Evolutionary conservation across 2,329 filamentous ascomycete genomes (phyloP).

Genomic region (Alternaria sp.): DNA sequence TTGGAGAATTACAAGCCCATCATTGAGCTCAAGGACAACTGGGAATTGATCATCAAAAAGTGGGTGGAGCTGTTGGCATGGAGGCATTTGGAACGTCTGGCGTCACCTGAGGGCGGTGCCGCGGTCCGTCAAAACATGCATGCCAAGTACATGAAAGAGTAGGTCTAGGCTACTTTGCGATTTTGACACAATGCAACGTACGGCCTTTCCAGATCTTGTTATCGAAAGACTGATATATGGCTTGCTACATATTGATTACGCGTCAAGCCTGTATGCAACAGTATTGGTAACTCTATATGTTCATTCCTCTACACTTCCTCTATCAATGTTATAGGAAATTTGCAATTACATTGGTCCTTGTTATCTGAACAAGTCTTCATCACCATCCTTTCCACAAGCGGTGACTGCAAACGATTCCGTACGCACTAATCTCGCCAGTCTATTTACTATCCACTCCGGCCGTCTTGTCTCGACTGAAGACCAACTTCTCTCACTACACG

Average conservation of each 20-base stretch:
- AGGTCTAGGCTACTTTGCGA: background rate
- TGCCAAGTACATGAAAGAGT: background rate
- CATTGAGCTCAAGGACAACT: conserved; percentile 8
- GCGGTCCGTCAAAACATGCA: conserved; percentile 1
- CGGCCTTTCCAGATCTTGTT: background rate
- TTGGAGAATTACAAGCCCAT: conserved; percentile 3
- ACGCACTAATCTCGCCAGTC: too few relatives aligned
- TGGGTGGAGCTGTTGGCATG: conserved; percentile 20
- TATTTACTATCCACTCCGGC: too few relatives aligned
- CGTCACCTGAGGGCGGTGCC: conserved; percentile 6
- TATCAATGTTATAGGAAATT: background rate
- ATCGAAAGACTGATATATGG: background rate
- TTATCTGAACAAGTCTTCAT: background rate
- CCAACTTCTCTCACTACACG: too few relatives aligned
- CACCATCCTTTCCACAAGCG: background rate
- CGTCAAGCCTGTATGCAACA: background rate
- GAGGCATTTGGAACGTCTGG: conserved; percentile 17
- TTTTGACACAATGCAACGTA: background rate
- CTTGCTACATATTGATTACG: background rate
- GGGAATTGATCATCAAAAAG: conserved; percentile 8
- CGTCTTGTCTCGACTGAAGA: too few relatives aligned
- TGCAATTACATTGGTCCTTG: background rate
- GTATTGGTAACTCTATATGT: background rate
- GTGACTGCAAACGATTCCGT: background rate
- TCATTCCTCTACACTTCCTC: background rate